These are phyloP conservation scores for Actinomortierella wolfii DNA, from an alignment of 371 early-diverging fungal species.

Conservation along the genomic window DNA sequence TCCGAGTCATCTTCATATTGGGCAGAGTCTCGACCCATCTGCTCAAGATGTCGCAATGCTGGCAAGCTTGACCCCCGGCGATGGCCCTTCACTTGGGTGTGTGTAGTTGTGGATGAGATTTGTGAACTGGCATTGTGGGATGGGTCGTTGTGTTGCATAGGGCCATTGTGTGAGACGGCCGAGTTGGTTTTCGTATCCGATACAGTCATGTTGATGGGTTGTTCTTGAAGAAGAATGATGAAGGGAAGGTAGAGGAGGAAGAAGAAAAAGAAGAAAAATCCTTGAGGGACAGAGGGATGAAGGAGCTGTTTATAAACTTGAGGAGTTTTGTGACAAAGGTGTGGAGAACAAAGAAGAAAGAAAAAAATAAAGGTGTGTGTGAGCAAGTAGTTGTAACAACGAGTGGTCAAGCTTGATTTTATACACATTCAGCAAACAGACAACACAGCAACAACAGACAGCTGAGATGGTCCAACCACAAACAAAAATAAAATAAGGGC, in stretches of 20 bases:
- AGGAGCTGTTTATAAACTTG: not conserved
- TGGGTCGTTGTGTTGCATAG: constrained; percentile 36
- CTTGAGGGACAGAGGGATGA: not conserved
- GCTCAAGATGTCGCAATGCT: no score
- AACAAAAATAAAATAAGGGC: not conserved
- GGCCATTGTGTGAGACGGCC: constrained; percentile 37
- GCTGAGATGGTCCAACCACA: no score
- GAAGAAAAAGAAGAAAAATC: not conserved
- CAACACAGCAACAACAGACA: no score
- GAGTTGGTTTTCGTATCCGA: constrained; percentile 41
- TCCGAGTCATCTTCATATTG: constrained; percentile 7
- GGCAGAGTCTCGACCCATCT: constrained; percentile 31
- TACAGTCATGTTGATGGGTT: constrained; percentile 33
- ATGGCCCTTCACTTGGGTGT: constrained; percentile 18
- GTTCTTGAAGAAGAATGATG: constrained; percentile 5
- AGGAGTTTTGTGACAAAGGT: constrained; percentile 5
- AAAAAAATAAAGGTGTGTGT: not conserved
- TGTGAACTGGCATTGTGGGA: constrained; percentile 28
- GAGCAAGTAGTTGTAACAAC: no score
- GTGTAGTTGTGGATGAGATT: constrained; percentile 12
- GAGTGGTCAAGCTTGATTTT: no score
- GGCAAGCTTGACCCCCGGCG: not conserved
- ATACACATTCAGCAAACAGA: no score
- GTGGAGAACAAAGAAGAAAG: not conserved
- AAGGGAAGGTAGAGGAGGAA: not conserved